These are phyloP conservation scores for Umbelopsis sp. DNA, from an alignment of 371 early-diverging fungal species.

Conservation along the genomic window DNA sequence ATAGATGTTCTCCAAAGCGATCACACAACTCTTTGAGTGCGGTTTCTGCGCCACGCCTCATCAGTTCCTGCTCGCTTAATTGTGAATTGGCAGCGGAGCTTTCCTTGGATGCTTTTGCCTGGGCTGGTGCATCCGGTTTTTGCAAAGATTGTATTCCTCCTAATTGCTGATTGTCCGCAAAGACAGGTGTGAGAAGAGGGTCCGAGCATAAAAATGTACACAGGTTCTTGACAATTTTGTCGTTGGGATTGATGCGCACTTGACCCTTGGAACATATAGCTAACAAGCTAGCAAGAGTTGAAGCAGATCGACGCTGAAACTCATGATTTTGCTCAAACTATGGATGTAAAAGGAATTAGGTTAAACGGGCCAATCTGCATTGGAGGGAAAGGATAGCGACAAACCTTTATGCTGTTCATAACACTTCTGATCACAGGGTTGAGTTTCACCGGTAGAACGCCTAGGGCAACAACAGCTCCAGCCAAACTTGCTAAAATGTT, in stretches of 20 bases:
- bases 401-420: slow-evolving; percentile 84
- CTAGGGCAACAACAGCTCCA: slow-evolving; percentile 81
- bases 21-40: slow-evolving; percentile 73
- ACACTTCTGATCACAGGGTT: slow-evolving; percentile 86
- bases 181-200: slow-evolving; percentile 68
- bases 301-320: slow-evolving; percentile 68
- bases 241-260: slow-evolving; percentile 64
- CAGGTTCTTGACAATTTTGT: slow-evolving; percentile 88
- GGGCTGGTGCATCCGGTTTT: slow-evolving; percentile 39
- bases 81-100: slow-evolving; percentile 47
- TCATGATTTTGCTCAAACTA: slow-evolving; percentile 72
- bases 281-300: slow-evolving; percentile 58
- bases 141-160: slow-evolving; percentile 72
- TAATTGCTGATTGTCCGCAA: slow-evolving; percentile 56
- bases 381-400: neutral
- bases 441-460: slow-evolving; percentile 79
- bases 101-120: slow-evolving; percentile 35
- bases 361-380: neutral
- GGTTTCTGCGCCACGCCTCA: slow-evolving; percentile 84
- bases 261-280: slow-evolving; percentile 54
- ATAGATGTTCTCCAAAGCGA: slow-evolving; percentile 72
- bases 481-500: slow-evolving; percentile 80
- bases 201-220: slow-evolving; percentile 88
- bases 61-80: slow-evolving; percentile 56
- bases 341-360: neutral